Evolutionary conservation across 352 stramenopile genomes (phyloP).

Genomic region (Phytophthora palmivora): DNA sequence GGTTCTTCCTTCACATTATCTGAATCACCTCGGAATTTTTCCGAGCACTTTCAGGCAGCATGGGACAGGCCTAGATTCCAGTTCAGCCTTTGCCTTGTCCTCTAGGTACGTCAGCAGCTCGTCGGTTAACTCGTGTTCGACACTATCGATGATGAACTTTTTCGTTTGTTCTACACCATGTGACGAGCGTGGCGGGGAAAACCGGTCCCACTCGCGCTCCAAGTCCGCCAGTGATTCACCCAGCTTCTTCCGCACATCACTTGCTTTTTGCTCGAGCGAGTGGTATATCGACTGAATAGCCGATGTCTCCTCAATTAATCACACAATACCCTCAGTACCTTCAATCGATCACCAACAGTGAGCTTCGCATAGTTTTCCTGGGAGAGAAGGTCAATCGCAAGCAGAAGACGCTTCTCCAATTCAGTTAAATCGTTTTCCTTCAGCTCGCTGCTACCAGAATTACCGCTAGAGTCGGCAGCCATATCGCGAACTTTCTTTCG

Average conservation of each 20-base stretch:
- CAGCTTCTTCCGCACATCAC: slow-evolving; percentile 56
- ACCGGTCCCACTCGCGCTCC: slow-evolving; percentile 64
- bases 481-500: slow-evolving; percentile 50
- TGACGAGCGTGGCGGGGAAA: slow-evolving; percentile 47
- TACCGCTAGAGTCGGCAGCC: slow-evolving; percentile 21
- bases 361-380: slow-evolving; percentile 74
- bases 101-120: slow-evolving; percentile 74
- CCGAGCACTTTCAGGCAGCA: slow-evolving; percentile 48
- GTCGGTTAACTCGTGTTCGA: slow-evolving; percentile 75
- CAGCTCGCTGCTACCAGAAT: slow-evolving; percentile 10
- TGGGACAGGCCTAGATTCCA: slow-evolving; percentile 55
- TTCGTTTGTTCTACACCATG: slow-evolving; percentile 66
- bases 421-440: slow-evolving; percentile 64
- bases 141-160: slow-evolving; percentile 78
- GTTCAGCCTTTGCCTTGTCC: slow-evolving; percentile 65
- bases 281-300: slow-evolving; percentile 70
- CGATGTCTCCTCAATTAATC: slow-evolving; percentile 61
- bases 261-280: slow-evolving; percentile 71
- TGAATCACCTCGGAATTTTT: slow-evolving; percentile 33
- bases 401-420: slow-evolving; percentile 68
- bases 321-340: slow-evolving; percentile 65
- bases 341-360: slow-evolving; percentile 57
- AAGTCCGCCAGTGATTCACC: slow-evolving; percentile 70
- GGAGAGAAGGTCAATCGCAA: slow-evolving; percentile 70
- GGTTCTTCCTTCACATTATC: slow-evolving; percentile 12